These are phyloP conservation scores for Dendrocalamus latiflorus DNA, from an alignment of 202 grass and related monocot species.

Conservation along the genomic window DNA sequence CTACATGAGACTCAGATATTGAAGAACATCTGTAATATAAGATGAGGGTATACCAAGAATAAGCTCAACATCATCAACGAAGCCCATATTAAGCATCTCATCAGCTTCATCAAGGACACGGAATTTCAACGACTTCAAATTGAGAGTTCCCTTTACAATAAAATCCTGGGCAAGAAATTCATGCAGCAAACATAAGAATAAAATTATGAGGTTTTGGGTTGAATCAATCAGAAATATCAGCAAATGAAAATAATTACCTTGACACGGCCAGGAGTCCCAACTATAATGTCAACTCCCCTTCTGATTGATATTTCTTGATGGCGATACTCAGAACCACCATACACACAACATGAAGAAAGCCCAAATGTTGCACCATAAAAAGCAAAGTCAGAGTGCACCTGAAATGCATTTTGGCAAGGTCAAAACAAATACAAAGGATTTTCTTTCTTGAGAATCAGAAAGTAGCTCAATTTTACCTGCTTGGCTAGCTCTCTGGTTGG, in stretches of 20 bases:
- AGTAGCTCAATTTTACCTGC: conserved; percentile 44
- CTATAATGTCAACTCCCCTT: conserved; percentile 83
- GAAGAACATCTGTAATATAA: neutral
- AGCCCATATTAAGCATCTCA: conserved; percentile 99
- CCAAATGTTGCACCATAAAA: conserved; percentile 67
- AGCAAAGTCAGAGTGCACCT: conserved; percentile 83
- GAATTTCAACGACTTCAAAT: conserved; percentile 74
- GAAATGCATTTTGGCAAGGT: conserved; percentile 8
- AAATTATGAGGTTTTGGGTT: neutral
- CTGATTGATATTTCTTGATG: conserved; percentile 61
- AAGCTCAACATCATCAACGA: conserved; percentile 91
- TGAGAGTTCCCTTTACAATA: conserved; percentile 57
- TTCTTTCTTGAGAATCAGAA: neutral
- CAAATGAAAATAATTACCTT: conserved; percentile 47
- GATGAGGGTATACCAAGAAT: conserved; percentile 62
- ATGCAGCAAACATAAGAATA: neutral
- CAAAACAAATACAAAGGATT: neutral
- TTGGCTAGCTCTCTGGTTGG: conserved; percentile 93
- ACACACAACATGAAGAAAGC: conserved; percentile 69
- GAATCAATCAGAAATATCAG: neutral
- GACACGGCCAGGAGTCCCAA: conserved; percentile 87
- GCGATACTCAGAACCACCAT: conserved; percentile 79
- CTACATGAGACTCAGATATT: neutral
- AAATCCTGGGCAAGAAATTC: conserved; percentile 50
- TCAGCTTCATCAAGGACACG: conserved; percentile 97